Evolutionary conservation across 2,329 filamentous ascomycete species (phyloP).

Genomic region (Colletotrichum siamense): DNA sequence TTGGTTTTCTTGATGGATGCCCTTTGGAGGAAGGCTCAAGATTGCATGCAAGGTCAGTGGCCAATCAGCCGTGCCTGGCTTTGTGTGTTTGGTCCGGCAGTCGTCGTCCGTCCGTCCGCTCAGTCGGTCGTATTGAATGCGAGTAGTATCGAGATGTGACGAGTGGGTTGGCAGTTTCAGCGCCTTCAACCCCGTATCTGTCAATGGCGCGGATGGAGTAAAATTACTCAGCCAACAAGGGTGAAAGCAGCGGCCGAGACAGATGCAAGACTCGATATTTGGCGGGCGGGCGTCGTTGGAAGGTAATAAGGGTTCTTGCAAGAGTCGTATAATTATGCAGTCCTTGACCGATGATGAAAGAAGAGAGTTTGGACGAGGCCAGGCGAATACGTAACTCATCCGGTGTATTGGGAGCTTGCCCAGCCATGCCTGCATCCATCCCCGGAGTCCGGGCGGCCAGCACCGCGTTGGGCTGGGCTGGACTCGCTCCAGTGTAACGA

Average conservation of each 20-base stretch:
- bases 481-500: neutral
- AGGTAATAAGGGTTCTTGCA: neutral
- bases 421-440: neutral
- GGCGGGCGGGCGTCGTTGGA: neutral
- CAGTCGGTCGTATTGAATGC: neutral
- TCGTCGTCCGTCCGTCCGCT: conserved; percentile 1
- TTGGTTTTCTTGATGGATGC: neutral
- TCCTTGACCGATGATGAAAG: conserved; percentile 12
- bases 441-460: neutral
- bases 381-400: conserved; percentile 5
- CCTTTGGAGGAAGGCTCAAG: conserved; percentile 1
- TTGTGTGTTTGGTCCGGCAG: neutral
- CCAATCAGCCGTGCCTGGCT: neutral
- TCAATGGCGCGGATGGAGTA: neutral
- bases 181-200: neutral
- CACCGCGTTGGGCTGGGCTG: neutral
- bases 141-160: neutral
- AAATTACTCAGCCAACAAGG: conserved; percentile 16
- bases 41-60: conserved; percentile 6
- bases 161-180: neutral
- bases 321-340: neutral
- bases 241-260: neutral
- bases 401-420: neutral
- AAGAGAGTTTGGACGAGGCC: conserved; percentile 10
- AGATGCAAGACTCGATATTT: neutral